Evolutionary conservation across 148 eudicot genomes (phyloP), one percentile per base, ranked within the genome.

Genomic region (Pouteria glomerata): DNA sequence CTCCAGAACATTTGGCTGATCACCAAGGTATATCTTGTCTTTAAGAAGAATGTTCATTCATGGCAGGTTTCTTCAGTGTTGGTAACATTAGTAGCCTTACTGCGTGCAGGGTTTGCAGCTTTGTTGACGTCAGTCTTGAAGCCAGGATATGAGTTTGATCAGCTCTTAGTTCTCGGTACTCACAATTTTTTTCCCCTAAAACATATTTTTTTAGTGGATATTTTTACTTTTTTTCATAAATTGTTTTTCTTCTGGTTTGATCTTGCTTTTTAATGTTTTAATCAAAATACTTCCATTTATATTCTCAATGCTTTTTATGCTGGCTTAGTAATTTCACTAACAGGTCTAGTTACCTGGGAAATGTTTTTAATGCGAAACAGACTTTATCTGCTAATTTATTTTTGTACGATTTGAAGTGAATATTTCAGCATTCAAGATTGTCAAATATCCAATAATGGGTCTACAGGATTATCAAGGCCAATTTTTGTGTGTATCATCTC

Each of bases 1-100:
- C 76, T 73, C 82, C 77, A 27, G 97, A 95, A 73, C 99, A 92
- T 78, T 85, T 92, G 83, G 81, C 97, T 8, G 99, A 95, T 81
- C 89, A 95, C 78, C 92, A 90, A 47, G 96, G 93, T 88, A 69
- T 19, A 27, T 39, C 23, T 27, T 42, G 41, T 5, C 34, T 42
- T 74, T 21, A 50, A 61, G 69, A 59, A 60, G 51, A 41, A 31
- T 52, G 16, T 8, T 48, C 16, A 30, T 71, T 51, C 39, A n/a
- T 30, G 18, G 57, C 64, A 58, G 72, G 52, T 30, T 74, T 14
- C 72, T 39, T 75, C 27, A 6, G 26, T 48, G 23, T 64, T 69
- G 14, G 58, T 79, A 61, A 79, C 78, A 24, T 47, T 51, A 12
- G 31, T n/a, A 27, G 21, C 33, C 42, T 56, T 51, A 34, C 33